phyloP scores from a whole-genome alignment of 1,284 basidiomycete genomes.

The Austroboletus niveus region DNA sequence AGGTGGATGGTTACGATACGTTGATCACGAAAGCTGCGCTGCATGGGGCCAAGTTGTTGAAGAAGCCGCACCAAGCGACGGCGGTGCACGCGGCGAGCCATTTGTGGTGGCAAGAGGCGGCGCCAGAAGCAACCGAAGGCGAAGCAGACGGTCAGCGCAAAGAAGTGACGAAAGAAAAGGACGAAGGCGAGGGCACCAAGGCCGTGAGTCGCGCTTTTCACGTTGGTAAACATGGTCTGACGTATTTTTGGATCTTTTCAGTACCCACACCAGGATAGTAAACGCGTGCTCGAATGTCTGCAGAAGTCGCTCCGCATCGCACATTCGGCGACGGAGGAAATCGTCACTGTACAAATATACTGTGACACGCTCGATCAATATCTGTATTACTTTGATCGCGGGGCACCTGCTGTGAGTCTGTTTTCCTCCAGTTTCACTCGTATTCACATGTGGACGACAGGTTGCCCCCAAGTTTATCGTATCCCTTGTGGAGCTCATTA shows the following conservation, averaged over 20 bases:
- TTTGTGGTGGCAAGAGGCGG: slow-evolving; percentile 90
- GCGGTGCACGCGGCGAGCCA: slow-evolving; percentile 94
- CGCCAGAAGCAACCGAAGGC: slow-evolving; percentile 39
- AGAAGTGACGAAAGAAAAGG: slow-evolving; percentile 32
- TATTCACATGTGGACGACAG: slow-evolving; percentile 36
- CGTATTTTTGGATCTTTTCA: not conserved
- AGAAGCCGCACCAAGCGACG: slow-evolving; percentile 94
- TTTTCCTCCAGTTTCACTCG: not conserved
- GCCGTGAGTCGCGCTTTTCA: slow-evolving; percentile 50
- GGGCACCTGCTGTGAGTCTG: slow-evolving; percentile 76
- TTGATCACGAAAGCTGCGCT: slow-evolving; percentile 94
- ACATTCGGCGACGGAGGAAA: slow-evolving; percentile 90
- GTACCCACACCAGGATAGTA: slow-evolving; percentile 90
- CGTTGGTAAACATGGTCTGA: not conserved
- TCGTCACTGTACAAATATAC: slow-evolving; percentile 91
- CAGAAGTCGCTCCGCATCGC: slow-evolving; percentile 94
- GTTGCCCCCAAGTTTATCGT: slow-evolving; percentile 93
- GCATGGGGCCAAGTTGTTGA: slow-evolving; percentile 89
- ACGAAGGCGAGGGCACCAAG: slow-evolving; percentile 50
- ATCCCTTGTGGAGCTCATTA: slow-evolving; percentile 90
- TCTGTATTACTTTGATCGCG: slow-evolving; percentile 90
- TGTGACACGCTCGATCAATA: slow-evolving; percentile 93
- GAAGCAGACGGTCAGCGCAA: slow-evolving; percentile 36
- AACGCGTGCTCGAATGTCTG: slow-evolving; percentile 91
- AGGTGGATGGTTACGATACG: slow-evolving; percentile 91